These are phyloP conservation scores for Oxytropis ochrocephala DNA, from an alignment of 306 rosid genomes.

Conservation along the genomic window DNA sequence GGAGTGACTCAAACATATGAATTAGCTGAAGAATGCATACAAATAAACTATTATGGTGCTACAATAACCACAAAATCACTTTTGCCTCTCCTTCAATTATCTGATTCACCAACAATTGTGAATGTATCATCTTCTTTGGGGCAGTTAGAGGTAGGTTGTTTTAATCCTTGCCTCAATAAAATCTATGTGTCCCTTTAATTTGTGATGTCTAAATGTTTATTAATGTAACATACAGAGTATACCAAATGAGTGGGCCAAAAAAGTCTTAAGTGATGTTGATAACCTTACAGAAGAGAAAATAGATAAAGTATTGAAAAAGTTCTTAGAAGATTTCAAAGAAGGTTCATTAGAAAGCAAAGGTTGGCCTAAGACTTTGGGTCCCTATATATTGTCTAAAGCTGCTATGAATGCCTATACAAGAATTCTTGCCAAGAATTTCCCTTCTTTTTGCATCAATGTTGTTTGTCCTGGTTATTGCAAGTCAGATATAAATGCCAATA, in stretches of 20 bases:
- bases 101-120: slow-evolving; percentile 38
- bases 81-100: slow-evolving; percentile 15
- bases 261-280: slow-evolving; percentile 18
- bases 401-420: slow-evolving; percentile 38
- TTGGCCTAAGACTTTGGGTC: slow-evolving; percentile 5
- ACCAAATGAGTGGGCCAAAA: slow-evolving; percentile 31
- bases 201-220: neutral
- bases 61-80: slow-evolving; percentile 11
- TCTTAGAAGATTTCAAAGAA: slow-evolving; percentile 30
- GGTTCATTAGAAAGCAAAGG: slow-evolving; percentile 23
- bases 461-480: slow-evolving; percentile 36
- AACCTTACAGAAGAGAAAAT: slow-evolving; percentile 35
- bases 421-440: slow-evolving; percentile 25
- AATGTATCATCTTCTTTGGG: slow-evolving; percentile 42
- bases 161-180: neutral
- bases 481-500: slow-evolving; percentile 27
- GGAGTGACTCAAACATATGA: slow-evolving; percentile 25
- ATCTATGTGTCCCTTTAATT: neutral
- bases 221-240: slow-evolving; percentile 16
- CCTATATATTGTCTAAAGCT: slow-evolving; percentile 34
- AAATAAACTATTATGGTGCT: slow-evolving; percentile 31
- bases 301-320: slow-evolving; percentile 21
- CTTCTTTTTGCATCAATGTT: slow-evolving; percentile 23
- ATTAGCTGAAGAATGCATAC: slow-evolving; percentile 36
- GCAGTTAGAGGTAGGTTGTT: slow-evolving; percentile 27